phyloP scores from a whole-genome alignment of 805 yeast species.

The Zygosaccharomyces siamensis region DNA sequence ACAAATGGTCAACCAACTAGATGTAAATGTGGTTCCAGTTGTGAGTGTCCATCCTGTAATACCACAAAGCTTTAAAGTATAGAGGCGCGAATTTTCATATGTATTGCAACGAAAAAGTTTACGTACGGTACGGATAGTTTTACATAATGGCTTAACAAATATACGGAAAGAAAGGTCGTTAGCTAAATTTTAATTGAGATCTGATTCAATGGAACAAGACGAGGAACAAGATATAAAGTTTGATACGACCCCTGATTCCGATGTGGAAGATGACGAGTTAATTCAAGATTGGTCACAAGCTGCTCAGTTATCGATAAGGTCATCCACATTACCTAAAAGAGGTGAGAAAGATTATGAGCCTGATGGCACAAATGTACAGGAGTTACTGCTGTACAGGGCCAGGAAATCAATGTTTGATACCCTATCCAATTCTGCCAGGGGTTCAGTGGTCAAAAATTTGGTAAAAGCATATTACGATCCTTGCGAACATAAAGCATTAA shows the following conservation, averaged over 20 bases:
- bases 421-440: conserved; percentile 44
- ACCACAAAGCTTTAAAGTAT: conserved; percentile 12
- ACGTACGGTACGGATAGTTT: neutral
- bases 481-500: conserved; percentile 33
- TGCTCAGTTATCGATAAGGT: conserved; percentile 25
- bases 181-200: neutral
- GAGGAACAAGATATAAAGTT: neutral
- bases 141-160: neutral
- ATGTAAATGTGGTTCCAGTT: conserved; percentile 19
- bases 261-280: conserved; percentile 41
- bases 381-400: conserved; percentile 44
- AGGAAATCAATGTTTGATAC: conserved; percentile 71
- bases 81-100: neutral
- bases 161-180: neutral
- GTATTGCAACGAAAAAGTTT: neutral
- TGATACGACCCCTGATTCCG: conserved; percentile 15
- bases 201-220: neutral
- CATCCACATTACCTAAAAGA: conserved; percentile 48
- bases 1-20: conserved; percentile 9
- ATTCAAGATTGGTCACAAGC: conserved; percentile 51
- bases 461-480: conserved; percentile 48
- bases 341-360: conserved; percentile 88
- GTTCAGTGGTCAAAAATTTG: conserved; percentile 44
- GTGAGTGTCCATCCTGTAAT: conserved; percentile 19
- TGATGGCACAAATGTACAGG: conserved; percentile 60